A percentile compares a stretch with the other conserved stretches of the same genome.
phyloP scores from a whole-genome alignment of 2,329 filamentous ascomycete genomes.

The Nannizzia gypsea region DNA sequence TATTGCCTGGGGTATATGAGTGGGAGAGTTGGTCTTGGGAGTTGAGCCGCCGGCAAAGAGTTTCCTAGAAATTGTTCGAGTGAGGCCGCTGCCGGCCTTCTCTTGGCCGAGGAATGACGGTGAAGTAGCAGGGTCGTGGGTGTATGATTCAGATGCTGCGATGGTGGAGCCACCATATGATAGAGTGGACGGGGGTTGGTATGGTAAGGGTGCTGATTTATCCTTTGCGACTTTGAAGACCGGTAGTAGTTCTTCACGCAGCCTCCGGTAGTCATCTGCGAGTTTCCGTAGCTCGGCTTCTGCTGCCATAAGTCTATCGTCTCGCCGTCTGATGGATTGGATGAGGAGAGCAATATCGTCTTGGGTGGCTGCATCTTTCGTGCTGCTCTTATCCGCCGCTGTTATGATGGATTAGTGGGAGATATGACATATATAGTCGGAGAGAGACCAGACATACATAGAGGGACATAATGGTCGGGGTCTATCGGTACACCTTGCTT shows the following conservation, averaged over 20 bases:
- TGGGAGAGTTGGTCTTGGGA: constrained; percentile 66
- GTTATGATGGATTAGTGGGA: constrained; percentile 9
- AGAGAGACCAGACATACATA: constrained; percentile 52
- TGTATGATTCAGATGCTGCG: constrained; percentile 21
- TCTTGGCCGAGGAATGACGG: constrained; percentile 24
- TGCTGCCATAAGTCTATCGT: constrained; percentile 74
- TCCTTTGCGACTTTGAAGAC: constrained; percentile 86
- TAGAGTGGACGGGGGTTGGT: constrained; percentile 26
- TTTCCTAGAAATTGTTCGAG: constrained; percentile 65
- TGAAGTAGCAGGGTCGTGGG: constrained; percentile 31
- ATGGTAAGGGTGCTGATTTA: constrained; percentile 73
- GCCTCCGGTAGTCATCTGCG: constrained; percentile 73
- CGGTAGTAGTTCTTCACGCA: constrained; percentile 84
- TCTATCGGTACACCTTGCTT: constrained; percentile 86
- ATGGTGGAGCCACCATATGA: constrained; percentile 15
- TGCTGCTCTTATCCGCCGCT: constrained; percentile 82
- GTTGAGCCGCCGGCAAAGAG: constrained; percentile 55
- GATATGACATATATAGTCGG: constrained; percentile 8
- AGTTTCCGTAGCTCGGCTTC: constrained; percentile 75
- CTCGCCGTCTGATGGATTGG: constrained; percentile 75
- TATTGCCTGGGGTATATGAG: constrained; percentile 52
- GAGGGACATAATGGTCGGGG: constrained; percentile 81
- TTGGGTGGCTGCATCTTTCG: constrained; percentile 76
- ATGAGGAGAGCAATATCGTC: constrained; percentile 89
- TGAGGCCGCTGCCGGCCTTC: constrained; percentile 45